phyloP scores from a whole-genome alignment of 2,329 filamentous ascomycete genomes.

The Aspergillus amoenus region DNA sequence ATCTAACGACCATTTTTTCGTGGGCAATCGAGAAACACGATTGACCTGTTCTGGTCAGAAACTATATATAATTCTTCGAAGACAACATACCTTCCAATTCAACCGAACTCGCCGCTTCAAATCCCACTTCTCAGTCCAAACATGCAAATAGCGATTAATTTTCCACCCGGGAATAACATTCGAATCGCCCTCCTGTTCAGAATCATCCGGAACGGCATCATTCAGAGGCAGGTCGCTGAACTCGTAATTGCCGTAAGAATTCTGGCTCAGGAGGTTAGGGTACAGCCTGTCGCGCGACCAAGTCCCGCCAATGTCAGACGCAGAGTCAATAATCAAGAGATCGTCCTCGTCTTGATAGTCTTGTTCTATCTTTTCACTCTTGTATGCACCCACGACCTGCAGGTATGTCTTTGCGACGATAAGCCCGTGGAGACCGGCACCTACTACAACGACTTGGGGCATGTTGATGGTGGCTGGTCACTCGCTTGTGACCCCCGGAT shows the following conservation, averaged over 20 bases:
- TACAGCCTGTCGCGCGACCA: constrained; percentile 29
- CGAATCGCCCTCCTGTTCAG: background rate
- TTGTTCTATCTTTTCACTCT: background rate
- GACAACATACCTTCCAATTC: constrained; percentile 19
- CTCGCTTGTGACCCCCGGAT: background rate
- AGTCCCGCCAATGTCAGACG: constrained; percentile 26
- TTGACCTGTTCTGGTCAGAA: background rate
- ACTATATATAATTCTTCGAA: background rate
- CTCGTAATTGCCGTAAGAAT: constrained; percentile 30
- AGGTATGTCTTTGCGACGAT: constrained; percentile 31
- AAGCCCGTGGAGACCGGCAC: constrained; percentile 24
- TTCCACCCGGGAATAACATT: constrained; percentile 29
- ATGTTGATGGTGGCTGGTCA: background rate
- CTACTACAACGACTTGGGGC: background rate
- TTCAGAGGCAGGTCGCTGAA: constrained; percentile 27
- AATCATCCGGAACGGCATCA: constrained; percentile 12
- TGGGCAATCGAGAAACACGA: constrained; percentile 16
- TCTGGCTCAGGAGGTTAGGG: constrained; percentile 29
- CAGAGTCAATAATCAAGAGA: constrained; percentile 27
- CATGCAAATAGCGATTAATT: constrained; percentile 26
- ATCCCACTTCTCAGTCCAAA: constrained; percentile 25
- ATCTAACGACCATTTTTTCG: constrained; percentile 24
- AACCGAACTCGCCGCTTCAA: constrained; percentile 22
- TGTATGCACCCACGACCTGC: constrained; percentile 17
- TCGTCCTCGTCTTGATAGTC: background rate